These are phyloP conservation scores for Thielaviopsis ethacetica DNA, from an alignment of 2,329 filamentous ascomycete species.

Conservation along the genomic window DNA sequence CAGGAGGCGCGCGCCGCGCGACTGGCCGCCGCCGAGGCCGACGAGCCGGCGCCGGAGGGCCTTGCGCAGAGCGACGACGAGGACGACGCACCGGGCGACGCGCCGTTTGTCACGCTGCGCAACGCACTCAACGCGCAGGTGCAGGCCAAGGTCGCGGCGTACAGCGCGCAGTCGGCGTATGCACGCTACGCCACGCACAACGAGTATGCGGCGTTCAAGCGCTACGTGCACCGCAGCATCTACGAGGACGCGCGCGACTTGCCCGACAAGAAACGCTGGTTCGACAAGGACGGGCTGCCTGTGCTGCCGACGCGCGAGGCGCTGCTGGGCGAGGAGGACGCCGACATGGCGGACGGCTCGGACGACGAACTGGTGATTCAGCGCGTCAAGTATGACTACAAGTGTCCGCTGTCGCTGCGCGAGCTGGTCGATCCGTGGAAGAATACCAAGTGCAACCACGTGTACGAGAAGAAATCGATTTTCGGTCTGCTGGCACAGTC, in stretches of 20 bases:
- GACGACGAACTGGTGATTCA: slow-evolving; percentile 56
- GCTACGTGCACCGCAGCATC: slow-evolving; percentile 37
- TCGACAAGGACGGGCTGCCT: slow-evolving; percentile 29
- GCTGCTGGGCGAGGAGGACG: slow-evolving; percentile 18
- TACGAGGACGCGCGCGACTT: slow-evolving; percentile 33
- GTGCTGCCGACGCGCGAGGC: slow-evolving; percentile 15
- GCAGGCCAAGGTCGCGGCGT: slow-evolving; percentile 12
- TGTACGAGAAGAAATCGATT: slow-evolving; percentile 52
- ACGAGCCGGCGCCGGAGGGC: neutral
- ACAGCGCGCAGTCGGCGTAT: slow-evolving; percentile 21
- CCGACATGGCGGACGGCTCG: slow-evolving; percentile 31
- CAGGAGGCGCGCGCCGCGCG: neutral
- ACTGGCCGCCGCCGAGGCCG: neutral
- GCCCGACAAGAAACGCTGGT: slow-evolving; percentile 38
- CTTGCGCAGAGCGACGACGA: neutral
- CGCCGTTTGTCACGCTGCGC: neutral
- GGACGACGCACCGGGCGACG: neutral
- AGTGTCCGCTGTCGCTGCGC: slow-evolving; percentile 52
- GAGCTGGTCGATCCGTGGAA: slow-evolving; percentile 51
- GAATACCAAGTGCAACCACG: slow-evolving; percentile 52
- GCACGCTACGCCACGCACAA: slow-evolving; percentile 39
- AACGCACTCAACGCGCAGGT: neutral
- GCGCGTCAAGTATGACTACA: slow-evolving; percentile 45
- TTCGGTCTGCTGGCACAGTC: slow-evolving; percentile 39
- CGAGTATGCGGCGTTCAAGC: slow-evolving; percentile 43